Evolutionary conservation across 371 early-diverging fungal species (phyloP).

Genomic region (Nematocida ironsii): DNA sequence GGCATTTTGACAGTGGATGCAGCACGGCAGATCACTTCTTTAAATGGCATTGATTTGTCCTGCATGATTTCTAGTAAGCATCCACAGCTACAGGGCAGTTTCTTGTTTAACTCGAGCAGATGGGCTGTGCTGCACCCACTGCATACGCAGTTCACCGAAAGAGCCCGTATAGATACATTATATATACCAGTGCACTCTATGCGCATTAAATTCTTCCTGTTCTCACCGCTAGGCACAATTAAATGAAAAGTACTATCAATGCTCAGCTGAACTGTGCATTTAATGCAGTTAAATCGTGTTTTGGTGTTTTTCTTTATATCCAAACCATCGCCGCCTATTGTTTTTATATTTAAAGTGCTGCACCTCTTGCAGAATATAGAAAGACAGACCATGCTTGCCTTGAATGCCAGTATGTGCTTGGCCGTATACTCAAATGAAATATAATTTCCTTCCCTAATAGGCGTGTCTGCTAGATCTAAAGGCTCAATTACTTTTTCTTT

Average conservation of each 20-base stretch:
- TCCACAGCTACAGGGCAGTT: conserved; percentile 71
- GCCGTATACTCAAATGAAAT: conserved; percentile 20
- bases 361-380: conserved; percentile 39
- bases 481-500: background rate
- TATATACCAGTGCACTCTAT: conserved; percentile 14
- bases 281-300: conserved; percentile 22
- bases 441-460: background rate
- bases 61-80: conserved; percentile 73
- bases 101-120: conserved; percentile 12
- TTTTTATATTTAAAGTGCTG: background rate
- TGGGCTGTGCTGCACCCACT: conserved; percentile 46
- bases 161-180: background rate
- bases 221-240: conserved; percentile 23
- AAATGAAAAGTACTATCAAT: conserved; percentile 53
- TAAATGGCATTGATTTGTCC: conserved; percentile 71
- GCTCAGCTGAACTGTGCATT: conserved; percentile 23
- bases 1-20: conserved; percentile 71
- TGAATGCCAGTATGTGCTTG: conserved; percentile 29
- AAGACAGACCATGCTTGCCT: background rate
- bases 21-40: conserved; percentile 49
- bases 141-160: conserved; percentile 22
- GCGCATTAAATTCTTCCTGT: conserved; percentile 30
- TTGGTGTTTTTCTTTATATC: conserved; percentile 43
- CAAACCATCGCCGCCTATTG: background rate
- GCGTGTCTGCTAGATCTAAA: conserved; percentile 14